Evolutionary conservation across 73 alveolate genomes (phyloP), one percentile per base, ranked within the genome.

Genomic region (Paramecium biaurelia): DNA sequence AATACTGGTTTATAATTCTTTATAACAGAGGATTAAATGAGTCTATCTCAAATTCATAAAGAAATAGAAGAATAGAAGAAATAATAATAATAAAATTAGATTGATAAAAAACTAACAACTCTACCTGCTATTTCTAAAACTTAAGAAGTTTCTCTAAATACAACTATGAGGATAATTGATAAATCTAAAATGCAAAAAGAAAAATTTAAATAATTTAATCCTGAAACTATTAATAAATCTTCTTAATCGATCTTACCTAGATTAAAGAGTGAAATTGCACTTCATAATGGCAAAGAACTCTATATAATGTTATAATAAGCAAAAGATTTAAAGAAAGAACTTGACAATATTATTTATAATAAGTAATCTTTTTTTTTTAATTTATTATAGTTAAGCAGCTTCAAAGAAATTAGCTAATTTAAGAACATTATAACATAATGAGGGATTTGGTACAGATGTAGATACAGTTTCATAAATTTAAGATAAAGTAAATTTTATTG

Each of bases 181-280:
- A 89, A 53, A 70, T 45, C 92, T 20, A 89, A 88, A 89, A 63
- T 70, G 47, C 38, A 70, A 12, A 89, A 89, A 72, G 92, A 70
- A 26, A 89, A 89, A 70, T 28, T 24, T 5, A 89, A 82, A 70
- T 41, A 57, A n/a, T 89, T 89, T 34, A 63, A 70, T 70, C 90
- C 94, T 18, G 84, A 41, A 35, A 57, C 84, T 2, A 72, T 58
- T 11, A 89, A 45, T 15, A 38, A 67, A 24, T 57, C 58, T 7
- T 70, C 92, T 37, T 38, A 58, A 8, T 70, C 92, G 6, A 89
- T 89, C 2, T 53, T 89, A 20, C 94, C 94, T 35, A 89, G 94
- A 89, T 72, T 89, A 24, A 89, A 89, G 21, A 38, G 85, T 43
- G 49, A 68, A 28, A 89, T 89, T 70, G 85, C 74, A 24, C 15